Evolutionary conservation across 495 filamentous ascomycete species (phyloP), one percentile per base, ranked within the genome.

Genomic region (Aspergillus indologenus): DNA sequence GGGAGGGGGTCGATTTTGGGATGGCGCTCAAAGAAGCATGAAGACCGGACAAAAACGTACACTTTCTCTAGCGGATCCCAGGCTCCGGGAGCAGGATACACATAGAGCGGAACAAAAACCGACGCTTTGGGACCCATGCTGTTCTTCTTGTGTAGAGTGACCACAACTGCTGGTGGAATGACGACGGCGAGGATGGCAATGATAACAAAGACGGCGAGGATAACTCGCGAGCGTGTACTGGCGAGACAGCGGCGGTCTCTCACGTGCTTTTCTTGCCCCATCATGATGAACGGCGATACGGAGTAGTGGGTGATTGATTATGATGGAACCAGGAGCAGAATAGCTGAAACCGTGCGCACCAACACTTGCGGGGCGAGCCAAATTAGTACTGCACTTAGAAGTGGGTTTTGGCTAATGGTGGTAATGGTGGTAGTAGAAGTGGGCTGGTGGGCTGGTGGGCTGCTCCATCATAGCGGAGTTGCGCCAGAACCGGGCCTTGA

Each of bases 71-170:
- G 64, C 44, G 80, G 79, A 60, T 70, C 60, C 81, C 81, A 84
- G 24, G 81, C 73, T 22, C 66, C 69, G n/a, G 75, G 68, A 19
- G 67, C 61, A 47, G 81, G 81, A 65, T 84, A 84, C 48, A 83
- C 74, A 70, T 84, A 84, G 43, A 84, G 77, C 53, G 81, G 81
- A 21, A 84, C 70, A 52, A 84, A 71, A 42, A 83, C 70, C 52
- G 68, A 73, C 23, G 74, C 71, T 65, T 74, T 78, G 1, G 73
- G 74, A 34, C 73, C 71, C 75, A 77, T 76, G 59, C 54, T 70
- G 69, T 64, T 69, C 53, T 74, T 62, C 56, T 71, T 72, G 61
- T 54, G 68, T 18, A 69, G 61, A 17, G 68, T 65, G 17, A 69
- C 65, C 54, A 75, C 66, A 34, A 76, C 70, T 15, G 70, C 68